Percentiles rank a stretch among this genome's conserved stretches.
Conservation (phyloP, 495 filamentous ascomycete genomes). For the Staphylotrichum tortipilum region DNA sequence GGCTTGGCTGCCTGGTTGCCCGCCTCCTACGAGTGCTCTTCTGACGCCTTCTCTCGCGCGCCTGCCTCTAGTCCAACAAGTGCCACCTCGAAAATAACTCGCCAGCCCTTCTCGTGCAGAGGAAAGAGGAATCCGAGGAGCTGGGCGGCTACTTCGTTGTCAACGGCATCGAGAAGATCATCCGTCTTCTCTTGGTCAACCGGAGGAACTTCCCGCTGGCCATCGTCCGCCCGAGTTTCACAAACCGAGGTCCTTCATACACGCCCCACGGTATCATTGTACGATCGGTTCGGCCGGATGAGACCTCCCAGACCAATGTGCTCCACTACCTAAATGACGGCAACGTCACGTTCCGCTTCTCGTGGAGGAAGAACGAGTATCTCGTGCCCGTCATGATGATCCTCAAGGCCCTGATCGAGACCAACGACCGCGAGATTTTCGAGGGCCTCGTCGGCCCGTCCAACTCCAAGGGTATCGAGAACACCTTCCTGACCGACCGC, state of each 20-base stretch:
- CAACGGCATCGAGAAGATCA: constrained; percentile 92
- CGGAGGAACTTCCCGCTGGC: constrained; percentile 91
- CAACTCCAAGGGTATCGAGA: constrained; percentile 64
- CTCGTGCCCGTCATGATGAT: constrained; percentile 93
- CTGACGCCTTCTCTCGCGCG: constrained; percentile 8
- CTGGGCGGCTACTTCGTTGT: constrained; percentile 90
- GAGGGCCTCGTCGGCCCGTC: constrained; percentile 72
- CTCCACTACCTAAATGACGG: constrained; percentile 92
- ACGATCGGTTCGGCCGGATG: constrained; percentile 84
- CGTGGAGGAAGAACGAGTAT: constrained; percentile 95
- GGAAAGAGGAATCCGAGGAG: constrained; percentile 90
- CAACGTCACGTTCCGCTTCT: constrained; percentile 93
- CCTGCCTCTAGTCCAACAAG: constrained; percentile 59
- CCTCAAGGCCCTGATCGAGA: constrained; percentile 87
- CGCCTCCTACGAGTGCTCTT: no score
- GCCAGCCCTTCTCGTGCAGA: constrained; percentile 68
- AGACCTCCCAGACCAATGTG: constrained; percentile 95
- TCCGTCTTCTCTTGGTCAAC: constrained; percentile 82
- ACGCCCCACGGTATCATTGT: constrained; percentile 84
- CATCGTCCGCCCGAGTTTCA: constrained; percentile 80
- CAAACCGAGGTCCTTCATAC: constrained; percentile 73
- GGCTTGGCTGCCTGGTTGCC: no score
- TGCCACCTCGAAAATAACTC: constrained; percentile 83
- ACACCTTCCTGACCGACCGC: constrained; percentile 90
- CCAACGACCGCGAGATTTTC: constrained; percentile 92